A percentile compares a stretch with the other conserved stretches of the same genome.
These are phyloP conservation scores for Nicotiana obtusifolia DNA, from an alignment of 257 asterid genomes.

Conservation along the genomic window DNA sequence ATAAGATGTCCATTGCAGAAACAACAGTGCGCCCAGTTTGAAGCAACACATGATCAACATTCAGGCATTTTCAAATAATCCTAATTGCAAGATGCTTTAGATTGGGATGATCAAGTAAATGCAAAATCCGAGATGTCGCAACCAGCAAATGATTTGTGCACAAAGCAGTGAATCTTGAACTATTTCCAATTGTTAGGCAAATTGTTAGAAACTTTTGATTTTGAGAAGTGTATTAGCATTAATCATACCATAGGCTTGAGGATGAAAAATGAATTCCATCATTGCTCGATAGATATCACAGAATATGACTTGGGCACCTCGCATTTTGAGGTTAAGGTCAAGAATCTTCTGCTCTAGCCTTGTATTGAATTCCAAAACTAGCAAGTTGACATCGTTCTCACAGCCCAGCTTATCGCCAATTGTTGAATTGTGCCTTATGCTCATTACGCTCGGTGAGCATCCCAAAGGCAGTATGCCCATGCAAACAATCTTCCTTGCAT, in stretches of 20 bases:
- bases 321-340: conserved; percentile 32
- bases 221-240: neutral
- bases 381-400: conserved; percentile 36
- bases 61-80: neutral
- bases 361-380: conserved; percentile 42
- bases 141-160: neutral
- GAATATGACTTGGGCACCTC: conserved; percentile 29
- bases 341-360: conserved; percentile 40
- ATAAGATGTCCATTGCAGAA: neutral
- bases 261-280: conserved; percentile 47
- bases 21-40: neutral
- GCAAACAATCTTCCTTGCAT: conserved; percentile 51
- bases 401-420: conserved; percentile 22
- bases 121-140: neutral
- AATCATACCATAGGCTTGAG: conserved; percentile 35
- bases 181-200: neutral
- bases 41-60: neutral
- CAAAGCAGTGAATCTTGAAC: neutral
- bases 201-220: neutral
- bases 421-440: conserved; percentile 14
- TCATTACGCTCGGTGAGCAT: conserved; percentile 39
- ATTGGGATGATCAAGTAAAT: neutral
- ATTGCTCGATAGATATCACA: conserved; percentile 49
- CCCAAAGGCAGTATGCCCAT: conserved; percentile 64
- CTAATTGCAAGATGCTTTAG: neutral